Evolutionary conservation across 371 early-diverging fungal species (phyloP).

Genomic region (Mucor plumbeus): DNA sequence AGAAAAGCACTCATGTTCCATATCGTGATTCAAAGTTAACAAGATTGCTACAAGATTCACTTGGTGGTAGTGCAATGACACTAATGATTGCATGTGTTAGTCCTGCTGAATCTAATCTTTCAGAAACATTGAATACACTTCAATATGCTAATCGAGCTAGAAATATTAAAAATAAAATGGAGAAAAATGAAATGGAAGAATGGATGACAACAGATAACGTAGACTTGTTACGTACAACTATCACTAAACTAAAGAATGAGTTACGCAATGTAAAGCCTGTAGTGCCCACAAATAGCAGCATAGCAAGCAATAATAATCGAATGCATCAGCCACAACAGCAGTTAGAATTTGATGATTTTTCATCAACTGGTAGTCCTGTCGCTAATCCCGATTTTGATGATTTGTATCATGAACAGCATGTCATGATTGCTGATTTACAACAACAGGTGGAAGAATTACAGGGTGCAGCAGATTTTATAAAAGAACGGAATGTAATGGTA

Average conservation of each 20-base stretch:
- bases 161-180: conserved; percentile 85
- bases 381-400: conserved; percentile 37
- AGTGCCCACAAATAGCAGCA: conserved; percentile 4
- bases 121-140: conserved; percentile 94
- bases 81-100: conserved; percentile 95
- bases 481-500: conserved; percentile 36
- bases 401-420: conserved; percentile 41
- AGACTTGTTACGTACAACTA: conserved; percentile 60
- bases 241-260: conserved; percentile 62
- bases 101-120: conserved; percentile 79
- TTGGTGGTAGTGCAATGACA: conserved; percentile 93
- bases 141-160: conserved; percentile 92
- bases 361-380: conserved; percentile 15
- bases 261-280: conserved; percentile 45
- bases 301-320: not conserved
- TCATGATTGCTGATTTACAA: conserved; percentile 44
- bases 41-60: conserved; percentile 92
- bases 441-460: conserved; percentile 47
- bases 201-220: conserved; percentile 68
- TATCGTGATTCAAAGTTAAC: conserved; percentile 99
- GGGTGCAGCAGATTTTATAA: conserved; percentile 28
- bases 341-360: conserved; percentile 20
- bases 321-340: not conserved
- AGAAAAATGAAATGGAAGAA: conserved; percentile 75
- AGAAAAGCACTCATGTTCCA: conserved; percentile 81